Evolutionary conservation across 331 rosid genomes (phyloP).

Genomic region (Cydonia oblonga): DNA sequence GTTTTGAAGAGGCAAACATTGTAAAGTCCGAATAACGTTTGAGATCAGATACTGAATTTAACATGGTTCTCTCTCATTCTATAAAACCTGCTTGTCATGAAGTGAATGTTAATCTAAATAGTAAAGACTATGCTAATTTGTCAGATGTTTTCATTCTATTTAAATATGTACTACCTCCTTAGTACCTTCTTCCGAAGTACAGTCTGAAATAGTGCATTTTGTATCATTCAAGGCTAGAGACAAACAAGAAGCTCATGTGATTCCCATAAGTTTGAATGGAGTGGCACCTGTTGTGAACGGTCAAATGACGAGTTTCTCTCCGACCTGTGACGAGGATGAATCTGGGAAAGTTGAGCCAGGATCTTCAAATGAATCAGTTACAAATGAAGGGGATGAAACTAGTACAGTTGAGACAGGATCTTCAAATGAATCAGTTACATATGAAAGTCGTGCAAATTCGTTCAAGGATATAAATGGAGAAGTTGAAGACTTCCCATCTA

Average conservation of each 20-base stretch:
- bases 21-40: constrained; percentile 15
- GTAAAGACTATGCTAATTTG: constrained; percentile 6
- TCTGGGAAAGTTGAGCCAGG: constrained; percentile 18
- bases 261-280: constrained; percentile 12
- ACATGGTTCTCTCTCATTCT: constrained; percentile 13
- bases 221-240: constrained; percentile 18
- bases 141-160: not conserved
- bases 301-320: constrained; percentile 12
- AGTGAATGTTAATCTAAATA: constrained; percentile 5
- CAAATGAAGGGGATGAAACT: constrained; percentile 24
- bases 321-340: constrained; percentile 12
- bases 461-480: constrained; percentile 18
- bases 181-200: not conserved
- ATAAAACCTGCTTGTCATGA: constrained; percentile 13
- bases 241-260: constrained; percentile 19
- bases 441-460: constrained; percentile 18
- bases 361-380: constrained; percentile 12
- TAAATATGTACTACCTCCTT: not conserved
- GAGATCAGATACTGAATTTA: constrained; percentile 16
- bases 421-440: constrained; percentile 12
- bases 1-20: constrained; percentile 15
- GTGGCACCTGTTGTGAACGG: constrained; percentile 13
- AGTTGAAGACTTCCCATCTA: constrained; percentile 5
- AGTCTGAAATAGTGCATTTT: not conserved
- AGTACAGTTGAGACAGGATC: constrained; percentile 19